Conservation (phyloP, 164 flowering plant genomes). For the Tinospora cordifolia region DNA sequence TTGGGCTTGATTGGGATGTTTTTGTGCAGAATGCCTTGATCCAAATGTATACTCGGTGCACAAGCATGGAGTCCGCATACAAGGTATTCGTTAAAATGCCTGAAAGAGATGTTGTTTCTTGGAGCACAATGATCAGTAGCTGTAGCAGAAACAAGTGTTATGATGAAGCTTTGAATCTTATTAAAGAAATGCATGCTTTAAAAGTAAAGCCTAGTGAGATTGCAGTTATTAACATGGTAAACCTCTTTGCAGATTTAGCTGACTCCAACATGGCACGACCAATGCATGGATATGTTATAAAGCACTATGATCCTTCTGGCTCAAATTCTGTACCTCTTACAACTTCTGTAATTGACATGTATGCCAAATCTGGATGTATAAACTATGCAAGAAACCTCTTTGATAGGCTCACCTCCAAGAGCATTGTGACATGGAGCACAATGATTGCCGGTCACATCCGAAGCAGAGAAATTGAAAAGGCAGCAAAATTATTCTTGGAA, state of each 20-base stretch:
- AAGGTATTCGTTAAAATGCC: slow-evolving; percentile 35
- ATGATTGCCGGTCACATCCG: slow-evolving; percentile 51
- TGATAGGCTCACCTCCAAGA: slow-evolving; percentile 24
- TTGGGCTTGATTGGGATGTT: slow-evolving; percentile 38
- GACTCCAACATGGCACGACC: slow-evolving; percentile 27
- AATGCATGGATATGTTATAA: slow-evolving; percentile 39
- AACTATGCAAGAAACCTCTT: slow-evolving; percentile 32
- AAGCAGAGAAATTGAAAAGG: slow-evolving; percentile 29
- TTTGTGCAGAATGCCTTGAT: slow-evolving; percentile 43
- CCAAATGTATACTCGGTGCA: slow-evolving; percentile 42
- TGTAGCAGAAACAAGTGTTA: slow-evolving; percentile 19
- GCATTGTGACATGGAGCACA: slow-evolving; percentile 42
- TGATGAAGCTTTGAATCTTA: slow-evolving; percentile 31
- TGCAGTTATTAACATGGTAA: slow-evolving; percentile 41
- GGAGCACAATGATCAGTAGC: slow-evolving; percentile 47
- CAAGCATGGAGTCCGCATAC: slow-evolving; percentile 21
- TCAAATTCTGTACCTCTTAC: slow-evolving; percentile 20
- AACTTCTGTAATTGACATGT: slow-evolving; percentile 51
- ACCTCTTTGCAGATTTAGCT: slow-evolving; percentile 35
- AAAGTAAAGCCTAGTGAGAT: slow-evolving; percentile 34
- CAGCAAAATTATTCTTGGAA: slow-evolving; percentile 25
- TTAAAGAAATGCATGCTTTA: slow-evolving; percentile 32
- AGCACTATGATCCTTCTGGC: slow-evolving; percentile 18
- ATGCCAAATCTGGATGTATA: slow-evolving; percentile 39
- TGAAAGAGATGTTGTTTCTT: slow-evolving; percentile 47